These are phyloP conservation scores for Yamadazyma ubonensis DNA, from an alignment of 805 yeast species.

Conservation along the genomic window DNA sequence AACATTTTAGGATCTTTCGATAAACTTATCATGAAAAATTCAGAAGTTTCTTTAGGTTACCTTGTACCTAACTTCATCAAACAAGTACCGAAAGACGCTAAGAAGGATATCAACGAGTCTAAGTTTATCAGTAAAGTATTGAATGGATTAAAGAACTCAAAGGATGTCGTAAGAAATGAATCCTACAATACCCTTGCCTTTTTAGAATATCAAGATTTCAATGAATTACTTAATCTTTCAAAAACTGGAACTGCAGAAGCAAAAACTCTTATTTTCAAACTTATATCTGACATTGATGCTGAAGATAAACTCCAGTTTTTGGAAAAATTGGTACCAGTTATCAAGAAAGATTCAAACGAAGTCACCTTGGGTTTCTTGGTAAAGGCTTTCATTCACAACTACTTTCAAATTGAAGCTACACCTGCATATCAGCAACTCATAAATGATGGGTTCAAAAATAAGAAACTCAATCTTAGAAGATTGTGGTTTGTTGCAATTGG, in stretches of 20 bases:
- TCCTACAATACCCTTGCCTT: constrained; percentile 34
- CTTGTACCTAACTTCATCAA: constrained; percentile 53
- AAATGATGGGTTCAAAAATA: constrained; percentile 61
- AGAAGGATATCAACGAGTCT: constrained; percentile 26
- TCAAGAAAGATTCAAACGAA: constrained; percentile 78
- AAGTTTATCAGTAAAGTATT: constrained; percentile 27
- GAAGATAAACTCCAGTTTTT: constrained; percentile 38
- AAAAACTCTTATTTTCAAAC: constrained; percentile 51
- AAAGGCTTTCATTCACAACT: constrained; percentile 48
- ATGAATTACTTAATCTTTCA: constrained; percentile 48
- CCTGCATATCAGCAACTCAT: constrained; percentile 27
- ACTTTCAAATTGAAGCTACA: constrained; percentile 26
- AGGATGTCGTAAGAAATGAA: constrained; percentile 57
- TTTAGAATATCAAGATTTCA: constrained; percentile 16
- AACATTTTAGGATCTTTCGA: constrained; percentile 10
- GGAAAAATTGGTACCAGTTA: constrained; percentile 46
- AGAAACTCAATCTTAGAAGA: constrained; percentile 60
- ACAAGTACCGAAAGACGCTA: constrained; percentile 7
- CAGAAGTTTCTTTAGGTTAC: constrained; percentile 46
- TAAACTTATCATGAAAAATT: constrained; percentile 16
- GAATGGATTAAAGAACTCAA: constrained; percentile 60
- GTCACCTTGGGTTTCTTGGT: constrained; percentile 50
- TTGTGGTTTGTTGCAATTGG: constrained; percentile 65
- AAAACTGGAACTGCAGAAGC: constrained; percentile 64
- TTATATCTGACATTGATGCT: constrained; percentile 31